Base-by-base conservation (phyloP, 306 rosid genomes). In the Lablab purpureus region DNA sequence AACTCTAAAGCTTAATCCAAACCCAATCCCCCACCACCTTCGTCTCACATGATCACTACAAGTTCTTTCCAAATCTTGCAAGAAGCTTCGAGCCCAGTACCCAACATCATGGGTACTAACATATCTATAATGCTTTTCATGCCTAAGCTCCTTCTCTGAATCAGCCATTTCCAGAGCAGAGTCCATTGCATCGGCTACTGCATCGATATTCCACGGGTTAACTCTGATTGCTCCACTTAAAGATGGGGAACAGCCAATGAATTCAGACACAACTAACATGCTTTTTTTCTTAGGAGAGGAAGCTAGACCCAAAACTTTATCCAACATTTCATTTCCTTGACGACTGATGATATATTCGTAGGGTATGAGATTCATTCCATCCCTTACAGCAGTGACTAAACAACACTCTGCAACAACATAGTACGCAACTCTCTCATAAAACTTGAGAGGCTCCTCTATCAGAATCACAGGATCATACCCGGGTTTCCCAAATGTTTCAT, bases 241-340 rank as follows among this genome's bases (percentile, higher is more conserved):
- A 41, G 97, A 92, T 4, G 97, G 97, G 10, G 97, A 92, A 83
- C 97, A 92, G 18, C 97, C 97, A 65, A 92, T 92, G 85, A 92
- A 92, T 62, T 92, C 97, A 2, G 97, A 92, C 54, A 92, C 92
- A 81, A 92, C 97, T 34, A 92, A 76, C 94, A 86, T 91, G 83
- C 97, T 93, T 83, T 88, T 93, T 67, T 89, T 86, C 86, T 85
- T 86, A 36, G 82, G 67, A 18, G 84, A 76, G 8, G 88, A 37
- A 10, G 68, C 70, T 60, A 87, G 59, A 19, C 92, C 90, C 87
- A 91, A 66, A 45, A 89, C 81, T 74, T 81, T 62, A 64, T 93
- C 97, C 78, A 93, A 67, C 14, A 77, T 81, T 25, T 81, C 90
- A 56, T 87, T 93, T 67, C 93, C 90, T 74, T 93, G 93, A 6